phyloP scores from a whole-genome alignment of 768 basidiomycete species.

The Pleurotus ostreatus region DNA sequence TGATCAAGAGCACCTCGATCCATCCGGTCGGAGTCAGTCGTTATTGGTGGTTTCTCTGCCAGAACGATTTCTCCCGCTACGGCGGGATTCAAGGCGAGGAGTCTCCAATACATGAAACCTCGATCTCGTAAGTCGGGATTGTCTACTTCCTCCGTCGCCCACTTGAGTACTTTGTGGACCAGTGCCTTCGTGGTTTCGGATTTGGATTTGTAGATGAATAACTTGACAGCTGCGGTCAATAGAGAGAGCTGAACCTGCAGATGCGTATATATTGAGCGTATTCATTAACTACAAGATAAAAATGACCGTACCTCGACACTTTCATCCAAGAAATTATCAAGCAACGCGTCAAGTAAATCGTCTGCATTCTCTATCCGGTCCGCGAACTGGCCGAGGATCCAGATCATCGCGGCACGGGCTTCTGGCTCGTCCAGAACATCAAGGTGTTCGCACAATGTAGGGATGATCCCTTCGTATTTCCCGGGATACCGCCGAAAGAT shows the following conservation, averaged over 20 bases:
- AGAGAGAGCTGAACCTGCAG: constrained; percentile 90
- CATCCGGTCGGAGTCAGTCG: constrained; percentile 98
- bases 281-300: background rate
- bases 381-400: constrained; percentile 97
- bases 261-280: background rate
- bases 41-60: constrained; percentile 91
- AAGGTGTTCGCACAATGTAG: constrained; percentile 86
- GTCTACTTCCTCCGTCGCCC: constrained; percentile 96
- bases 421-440: constrained; percentile 94
- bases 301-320: constrained; percentile 73
- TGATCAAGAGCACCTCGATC: constrained; percentile 96
- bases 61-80: constrained; percentile 89
- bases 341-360: constrained; percentile 88
- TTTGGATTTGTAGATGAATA: constrained; percentile 86
- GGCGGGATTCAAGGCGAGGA: constrained; percentile 88
- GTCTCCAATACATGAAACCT: constrained; percentile 99
- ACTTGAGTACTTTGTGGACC: constrained; percentile 93
- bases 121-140: constrained; percentile 97
- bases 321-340: constrained; percentile 89
- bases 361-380: constrained; percentile 94
- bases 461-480: constrained; percentile 94
- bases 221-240: constrained; percentile 90
- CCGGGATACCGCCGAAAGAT: constrained; percentile 97
- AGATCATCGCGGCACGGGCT: constrained; percentile 95
- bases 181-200: constrained; percentile 84